Evolutionary conservation across 176 grass and related monocot genomes (phyloP), one percentile per base, ranked within the genome.

Genomic region (Oryza coarctata): DNA sequence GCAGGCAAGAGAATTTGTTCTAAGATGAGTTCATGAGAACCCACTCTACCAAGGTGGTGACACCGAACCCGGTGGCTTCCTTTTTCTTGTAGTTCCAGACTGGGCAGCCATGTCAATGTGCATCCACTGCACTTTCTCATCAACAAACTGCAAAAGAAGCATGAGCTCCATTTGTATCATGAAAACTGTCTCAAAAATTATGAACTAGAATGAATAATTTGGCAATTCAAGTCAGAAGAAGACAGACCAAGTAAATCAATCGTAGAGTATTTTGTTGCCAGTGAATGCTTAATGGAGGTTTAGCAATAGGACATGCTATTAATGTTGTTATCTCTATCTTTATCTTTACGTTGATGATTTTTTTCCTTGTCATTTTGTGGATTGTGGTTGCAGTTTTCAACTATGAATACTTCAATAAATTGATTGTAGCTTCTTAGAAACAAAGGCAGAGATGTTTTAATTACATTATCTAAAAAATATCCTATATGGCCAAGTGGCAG

Each of bases 101-200:
- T 3, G 96, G 96, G 35, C 96, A 0, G 93, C 96, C 96, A 98
- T 98, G 65, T 98, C 96, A 14, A 98, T 95, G 86, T 98, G 96
- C 87, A 98, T 83, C 96, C 96, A 98, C 76, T 98, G 88, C 15
- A 98, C 96, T 69, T 98, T 95, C 86, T 95, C 93, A 31, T 95
- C 87, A 0, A 98, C 96, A 80, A 93, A 98, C 93, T 98, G 88
- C 57, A 87, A 74, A 10, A 60, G 13, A 74, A 52, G 7, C 20
- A 1, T 22, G 12, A 39, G 0, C 0, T 12, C 25, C 33, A 50
- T 76, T n/a, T 80, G 50, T 50, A 28, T 25, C 43, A 12, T 35
- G 36, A 17, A 79, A 77, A 12, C 10, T 30, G 17, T 40, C 7
- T 17, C 5, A 15, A 32, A 4, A 68, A 36, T 22, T 68, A 41